Base-by-base conservation (phyloP, 139 green algal species). In the Chlamydomonas sphaeroides region DNA sequence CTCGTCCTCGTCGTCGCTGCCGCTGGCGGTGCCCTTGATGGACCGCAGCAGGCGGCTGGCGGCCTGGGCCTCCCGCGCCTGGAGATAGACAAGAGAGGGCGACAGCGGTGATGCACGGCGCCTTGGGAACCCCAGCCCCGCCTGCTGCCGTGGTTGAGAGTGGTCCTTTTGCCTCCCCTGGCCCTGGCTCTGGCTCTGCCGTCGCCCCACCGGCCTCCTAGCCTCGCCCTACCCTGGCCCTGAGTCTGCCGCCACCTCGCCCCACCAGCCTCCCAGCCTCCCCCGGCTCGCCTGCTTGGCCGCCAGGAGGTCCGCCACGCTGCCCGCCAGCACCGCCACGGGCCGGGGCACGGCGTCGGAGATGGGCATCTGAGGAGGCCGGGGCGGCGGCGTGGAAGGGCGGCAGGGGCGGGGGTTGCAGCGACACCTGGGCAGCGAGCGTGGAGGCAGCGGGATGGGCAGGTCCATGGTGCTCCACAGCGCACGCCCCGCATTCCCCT, bases 271-370 rank as follows among this genome's bases (percentile, higher is more conserved):
- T n/a, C n/a, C n/a, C n/a, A n/a, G n/a, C n/a, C n/a, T n/a, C n/a
- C n/a, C n/a, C n/a, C n/a, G n/a, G n/a, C n/a, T n/a, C n/a, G n/a
- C 72, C 72, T 53, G 36, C 65, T 82, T 82, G 32, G 75, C 75
- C 7, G 77, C 77, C 62, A 83, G 65, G 30, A 87, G 73, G 49
- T 83, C 73, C 25, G 79, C 74, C 42, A 87, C 83, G 33, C 38
- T 74, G 26, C 65, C 83, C 26, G 62, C 35, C 56, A 87, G 67
- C 35, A 84, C 83, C 11, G 83, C 68, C 30, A 78, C 74, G 26
- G 83, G 83, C 4, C 83, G 74, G 2, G 83, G 69, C 41, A 87
- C 83, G 10, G 30, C 32, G 51, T 78, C 72, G 18, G 41, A 51
- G 8, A 87, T 26, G 23, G 56, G 35, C 10, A 53, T 53, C 45